phyloP scores from a whole-genome alignment of 2,329 filamentous ascomycete genomes.

The Seiridium cupressi region DNA sequence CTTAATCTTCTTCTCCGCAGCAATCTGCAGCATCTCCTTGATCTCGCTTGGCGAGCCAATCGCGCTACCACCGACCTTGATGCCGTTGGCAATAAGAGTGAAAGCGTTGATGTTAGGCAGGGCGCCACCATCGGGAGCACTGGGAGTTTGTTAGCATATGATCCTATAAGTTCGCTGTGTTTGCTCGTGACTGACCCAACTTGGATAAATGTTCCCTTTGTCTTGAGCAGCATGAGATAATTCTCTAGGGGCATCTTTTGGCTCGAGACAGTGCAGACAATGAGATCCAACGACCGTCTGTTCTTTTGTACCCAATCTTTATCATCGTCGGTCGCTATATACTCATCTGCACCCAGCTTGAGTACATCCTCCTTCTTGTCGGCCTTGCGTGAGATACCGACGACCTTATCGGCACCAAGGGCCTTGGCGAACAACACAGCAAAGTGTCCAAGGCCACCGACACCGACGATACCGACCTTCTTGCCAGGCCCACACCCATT shows the following conservation, averaged over 20 bases:
- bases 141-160: slow-evolving; percentile 3
- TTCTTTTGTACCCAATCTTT: slow-evolving; percentile 11
- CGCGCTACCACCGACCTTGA: slow-evolving; percentile 45
- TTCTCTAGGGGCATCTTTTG: slow-evolving; percentile 12
- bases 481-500: slow-evolving; percentile 13
- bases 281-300: slow-evolving; percentile 11
- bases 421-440: slow-evolving; percentile 12
- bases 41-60: slow-evolving; percentile 58
- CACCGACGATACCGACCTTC: slow-evolving; percentile 12
- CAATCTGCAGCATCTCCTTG: slow-evolving; percentile 59
- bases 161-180: too few species aligned
- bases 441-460: slow-evolving; percentile 12
- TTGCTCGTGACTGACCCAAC: slow-evolving; percentile 7
- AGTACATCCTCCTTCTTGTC: slow-evolving; percentile 11
- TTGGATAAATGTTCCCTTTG: slow-evolving; percentile 11
- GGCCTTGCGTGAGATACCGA: slow-evolving; percentile 12
- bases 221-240: slow-evolving; percentile 11
- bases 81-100: slow-evolving; percentile 54
- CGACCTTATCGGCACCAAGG: slow-evolving; percentile 10
- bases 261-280: slow-evolving; percentile 12
- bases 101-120: slow-evolving; percentile 51
- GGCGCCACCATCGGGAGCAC: slow-evolving; percentile 55
- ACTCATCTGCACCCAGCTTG: slow-evolving; percentile 12
- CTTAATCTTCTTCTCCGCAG: slow-evolving; percentile 55
- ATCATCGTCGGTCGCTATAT: slow-evolving; percentile 13